Evolutionary conservation across 495 filamentous ascomycete genomes (phyloP).

Genomic region (Hyphodiscus hymeniophilus): DNA sequence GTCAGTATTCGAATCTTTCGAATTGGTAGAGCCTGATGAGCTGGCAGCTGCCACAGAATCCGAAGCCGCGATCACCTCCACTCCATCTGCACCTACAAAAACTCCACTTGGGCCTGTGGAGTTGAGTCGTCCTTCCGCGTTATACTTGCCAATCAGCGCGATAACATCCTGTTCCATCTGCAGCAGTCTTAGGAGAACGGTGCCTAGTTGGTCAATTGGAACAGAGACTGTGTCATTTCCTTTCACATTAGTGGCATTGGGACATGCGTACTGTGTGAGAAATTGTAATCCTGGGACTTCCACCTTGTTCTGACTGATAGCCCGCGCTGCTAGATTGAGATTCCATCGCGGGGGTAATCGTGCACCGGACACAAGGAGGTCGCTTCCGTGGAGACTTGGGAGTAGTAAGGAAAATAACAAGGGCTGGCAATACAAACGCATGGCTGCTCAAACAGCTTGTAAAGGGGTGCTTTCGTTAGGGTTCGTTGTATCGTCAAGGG

Average conservation of each 20-base stretch:
- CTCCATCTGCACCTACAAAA: too few relatives aligned
- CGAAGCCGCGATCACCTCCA: too few relatives aligned
- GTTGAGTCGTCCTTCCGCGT: too few relatives aligned
- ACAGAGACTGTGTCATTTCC: not conserved
- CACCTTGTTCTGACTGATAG: not conserved
- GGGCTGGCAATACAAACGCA: not conserved
- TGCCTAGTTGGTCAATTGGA: too few relatives aligned
- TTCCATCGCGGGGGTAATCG: not conserved
- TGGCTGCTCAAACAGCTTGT: not conserved
- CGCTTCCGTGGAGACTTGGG: not conserved
- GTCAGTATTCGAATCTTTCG: too few relatives aligned
- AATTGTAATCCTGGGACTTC: not conserved
- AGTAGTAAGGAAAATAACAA: not conserved
- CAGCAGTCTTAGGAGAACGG: not conserved
- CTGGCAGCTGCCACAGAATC: not conserved
- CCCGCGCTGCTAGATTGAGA: not conserved
- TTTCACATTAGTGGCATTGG: slow-evolving; percentile 1
- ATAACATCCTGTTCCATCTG: not conserved
- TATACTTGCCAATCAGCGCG: too few relatives aligned
- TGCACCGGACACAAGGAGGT: not conserved
- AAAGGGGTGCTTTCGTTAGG: too few relatives aligned
- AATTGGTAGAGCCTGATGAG: not conserved
- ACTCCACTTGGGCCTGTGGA: too few relatives aligned
- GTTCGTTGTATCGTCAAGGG: not conserved
- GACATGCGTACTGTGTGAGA: slow-evolving; percentile 3